Conservation (phyloP, 228 moss, liverwort and hornwort genomes). For the Sphagnum magellanicum region DNA sequence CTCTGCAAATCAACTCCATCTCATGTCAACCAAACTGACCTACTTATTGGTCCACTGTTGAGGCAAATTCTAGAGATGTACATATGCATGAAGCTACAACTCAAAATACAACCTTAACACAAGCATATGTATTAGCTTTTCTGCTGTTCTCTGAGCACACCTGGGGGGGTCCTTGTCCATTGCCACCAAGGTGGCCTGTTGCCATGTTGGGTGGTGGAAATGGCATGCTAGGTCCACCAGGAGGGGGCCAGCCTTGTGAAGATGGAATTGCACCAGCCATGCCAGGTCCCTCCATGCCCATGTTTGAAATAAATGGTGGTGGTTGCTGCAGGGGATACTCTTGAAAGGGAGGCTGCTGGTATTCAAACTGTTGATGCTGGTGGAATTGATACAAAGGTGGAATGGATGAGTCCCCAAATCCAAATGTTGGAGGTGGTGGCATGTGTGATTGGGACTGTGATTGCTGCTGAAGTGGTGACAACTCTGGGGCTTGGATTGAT, state of each 20-base stretch:
- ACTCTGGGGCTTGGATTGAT: constrained; percentile 40
- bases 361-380: constrained; percentile 80
- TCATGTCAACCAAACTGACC: no score
- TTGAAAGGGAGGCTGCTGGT: constrained; percentile 67
- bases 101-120: no score
- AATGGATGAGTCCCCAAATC: constrained; percentile 57
- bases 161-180: constrained; percentile 52
- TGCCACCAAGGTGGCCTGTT: constrained; percentile 53
- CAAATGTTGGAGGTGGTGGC: constrained; percentile 56
- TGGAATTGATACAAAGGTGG: constrained; percentile 77
- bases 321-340: constrained; percentile 78
- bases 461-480: constrained; percentile 50
- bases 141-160: no score
- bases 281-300: constrained; percentile 61
- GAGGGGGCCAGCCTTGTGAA: constrained; percentile 75
- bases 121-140: no score
- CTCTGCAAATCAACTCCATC: no score
- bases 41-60: no score
- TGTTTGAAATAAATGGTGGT: constrained; percentile 55
- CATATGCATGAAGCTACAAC: constrained; percentile 41
- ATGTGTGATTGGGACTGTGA: constrained; percentile 50
- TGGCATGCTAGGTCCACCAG: constrained; percentile 36
- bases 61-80: neutral
- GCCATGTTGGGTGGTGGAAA: constrained; percentile 73
- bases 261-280: constrained; percentile 56